Percentiles rank a stretch among this genome's conserved stretches.
Evolutionary conservation across 371 early-diverging fungal genomes (phyloP).

Genomic region (Thermomucor indicae-seudaticae): DNA sequence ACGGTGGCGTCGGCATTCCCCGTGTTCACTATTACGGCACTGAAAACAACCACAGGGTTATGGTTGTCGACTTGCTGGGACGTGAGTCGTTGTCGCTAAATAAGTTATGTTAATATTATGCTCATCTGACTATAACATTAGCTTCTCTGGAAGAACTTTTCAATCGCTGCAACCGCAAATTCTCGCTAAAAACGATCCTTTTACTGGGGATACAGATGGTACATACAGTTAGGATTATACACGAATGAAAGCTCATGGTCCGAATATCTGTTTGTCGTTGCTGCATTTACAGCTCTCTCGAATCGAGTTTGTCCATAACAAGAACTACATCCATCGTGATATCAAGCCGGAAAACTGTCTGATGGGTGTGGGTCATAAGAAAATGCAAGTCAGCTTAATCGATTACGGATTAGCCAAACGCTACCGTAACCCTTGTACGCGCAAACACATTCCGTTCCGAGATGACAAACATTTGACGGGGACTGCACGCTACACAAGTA

Average conservation of each 20-base stretch:
- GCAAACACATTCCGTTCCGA: conserved; percentile 96
- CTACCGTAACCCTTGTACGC: conserved; percentile 95
- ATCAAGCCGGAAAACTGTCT: conserved; percentile 99
- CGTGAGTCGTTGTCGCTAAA: conserved; percentile 40
- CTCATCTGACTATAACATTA: conserved; percentile 10
- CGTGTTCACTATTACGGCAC: conserved; percentile 93
- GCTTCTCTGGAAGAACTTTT: conserved; percentile 97
- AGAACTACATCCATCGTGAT: conserved; percentile 56
- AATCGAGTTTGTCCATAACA: conserved; percentile 95
- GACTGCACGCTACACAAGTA: conserved; percentile 98
- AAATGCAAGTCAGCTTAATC: conserved; percentile 97
- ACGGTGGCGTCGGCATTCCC: conserved; percentile 96
- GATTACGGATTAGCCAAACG: conserved; percentile 99
- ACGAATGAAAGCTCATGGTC: conserved; percentile 1
- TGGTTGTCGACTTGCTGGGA: conserved; percentile 99
- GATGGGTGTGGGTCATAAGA: conserved; percentile 94
- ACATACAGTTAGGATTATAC: conserved; percentile 2
- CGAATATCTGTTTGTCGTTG: neutral
- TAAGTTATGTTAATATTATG: neutral
- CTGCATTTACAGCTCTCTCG: conserved; percentile 84
- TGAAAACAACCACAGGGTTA: conserved; percentile 92
- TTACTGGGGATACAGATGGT: conserved; percentile 98
- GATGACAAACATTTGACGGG: conserved; percentile 99
- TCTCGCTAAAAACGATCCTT: conserved; percentile 97
- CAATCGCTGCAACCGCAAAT: conserved; percentile 96